Evolutionary conservation across 148 eudicot genomes (phyloP).

Genomic region (Vaccinium myrtillus): DNA sequence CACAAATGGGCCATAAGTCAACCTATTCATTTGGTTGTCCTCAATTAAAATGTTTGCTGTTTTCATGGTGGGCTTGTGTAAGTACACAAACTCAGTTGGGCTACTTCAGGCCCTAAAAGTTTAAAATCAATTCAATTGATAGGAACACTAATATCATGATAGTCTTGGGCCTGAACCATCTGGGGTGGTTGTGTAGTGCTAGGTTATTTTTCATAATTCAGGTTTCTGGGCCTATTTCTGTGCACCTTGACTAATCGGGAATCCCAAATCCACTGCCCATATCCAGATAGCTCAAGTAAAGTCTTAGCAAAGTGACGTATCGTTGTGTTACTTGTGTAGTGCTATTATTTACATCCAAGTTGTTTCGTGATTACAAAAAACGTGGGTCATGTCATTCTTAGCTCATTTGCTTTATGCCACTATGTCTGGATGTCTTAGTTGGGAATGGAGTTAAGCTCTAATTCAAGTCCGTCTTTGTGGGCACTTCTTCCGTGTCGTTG

Average conservation of each 20-base stretch:
- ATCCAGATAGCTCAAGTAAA: too few species aligned
- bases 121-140: background rate
- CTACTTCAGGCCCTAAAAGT: background rate
- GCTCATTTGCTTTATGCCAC: too few species aligned
- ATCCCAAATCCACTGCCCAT: too few species aligned
- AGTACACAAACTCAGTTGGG: background rate
- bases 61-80: background rate
- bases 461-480: background rate
- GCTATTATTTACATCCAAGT: background rate
- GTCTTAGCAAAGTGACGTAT: too few species aligned
- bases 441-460: background rate
- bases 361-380: background rate
- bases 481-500: background rate
- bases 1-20: background rate
- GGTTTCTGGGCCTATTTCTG: too few species aligned
- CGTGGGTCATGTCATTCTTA: background rate
- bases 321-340: background rate
- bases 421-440: too few species aligned
- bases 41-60: too few species aligned
- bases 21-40: background rate
- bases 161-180: background rate
- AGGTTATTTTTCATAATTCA: too few species aligned
- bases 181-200: background rate
- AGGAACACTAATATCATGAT: background rate
- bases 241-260: too few species aligned